phyloP scores from a whole-genome alignment of 1,284 basidiomycete genomes.

The Meripilus lineatus region DNA sequence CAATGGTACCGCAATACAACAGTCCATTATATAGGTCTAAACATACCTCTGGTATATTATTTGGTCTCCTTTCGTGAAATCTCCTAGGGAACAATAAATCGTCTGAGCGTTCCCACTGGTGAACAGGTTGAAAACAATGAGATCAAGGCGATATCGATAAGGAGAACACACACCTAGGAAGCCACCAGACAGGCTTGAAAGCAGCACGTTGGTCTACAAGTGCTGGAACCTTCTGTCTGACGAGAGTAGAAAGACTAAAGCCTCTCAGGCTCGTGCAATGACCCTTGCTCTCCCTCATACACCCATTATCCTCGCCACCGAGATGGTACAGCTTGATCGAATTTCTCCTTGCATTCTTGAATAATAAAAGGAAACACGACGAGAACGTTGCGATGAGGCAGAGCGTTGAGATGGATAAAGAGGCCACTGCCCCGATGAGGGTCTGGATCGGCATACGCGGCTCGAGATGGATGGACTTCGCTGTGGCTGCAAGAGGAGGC shows the following conservation, averaged over 20 bases:
- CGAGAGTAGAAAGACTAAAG: constrained; percentile 13
- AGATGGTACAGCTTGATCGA: background rate
- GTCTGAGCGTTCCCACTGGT: constrained; percentile 22
- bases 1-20: background rate
- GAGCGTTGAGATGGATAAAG: too few species aligned
- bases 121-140: background rate
- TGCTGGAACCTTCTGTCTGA: constrained; percentile 16
- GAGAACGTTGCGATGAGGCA: too few species aligned
- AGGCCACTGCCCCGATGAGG: too few species aligned
- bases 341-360: background rate
- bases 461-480: too few species aligned
- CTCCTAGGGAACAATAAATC: constrained; percentile 20
- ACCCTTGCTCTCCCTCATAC: background rate
- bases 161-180: constrained; percentile 19
- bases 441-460: too few species aligned
- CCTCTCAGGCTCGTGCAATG: background rate
- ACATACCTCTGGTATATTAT: constrained; percentile 22
- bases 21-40: background rate
- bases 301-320: background rate
- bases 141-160: background rate
- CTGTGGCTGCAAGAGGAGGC: too few species aligned
- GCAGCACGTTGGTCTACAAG: constrained; percentile 10
- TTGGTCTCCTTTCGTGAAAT: constrained; percentile 20
- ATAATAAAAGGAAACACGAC: too few species aligned
- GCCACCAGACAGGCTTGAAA: constrained; percentile 22